Conservation (phyloP, 495 filamentous ascomycete genomes). For the Stereocaulon alpinum region DNA sequence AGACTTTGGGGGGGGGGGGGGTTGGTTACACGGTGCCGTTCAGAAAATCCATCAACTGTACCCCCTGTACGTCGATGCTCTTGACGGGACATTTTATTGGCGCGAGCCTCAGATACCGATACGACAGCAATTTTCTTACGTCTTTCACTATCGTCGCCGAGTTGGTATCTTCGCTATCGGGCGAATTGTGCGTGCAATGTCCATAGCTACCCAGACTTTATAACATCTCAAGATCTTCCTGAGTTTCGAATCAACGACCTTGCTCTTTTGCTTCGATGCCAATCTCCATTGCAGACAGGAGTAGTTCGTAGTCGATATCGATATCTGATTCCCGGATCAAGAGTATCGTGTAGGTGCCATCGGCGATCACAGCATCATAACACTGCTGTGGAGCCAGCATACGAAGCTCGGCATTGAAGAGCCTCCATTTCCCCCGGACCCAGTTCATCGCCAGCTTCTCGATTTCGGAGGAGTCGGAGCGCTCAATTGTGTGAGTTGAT, state of each 20-base stretch:
- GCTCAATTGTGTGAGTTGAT: background rate
- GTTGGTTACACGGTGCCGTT: too few relatives aligned
- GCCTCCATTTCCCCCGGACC: background rate
- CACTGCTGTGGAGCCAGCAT: background rate
- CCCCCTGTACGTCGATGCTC: too few relatives aligned
- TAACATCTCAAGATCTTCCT: background rate
- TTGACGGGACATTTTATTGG: too few relatives aligned
- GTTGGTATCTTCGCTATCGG: background rate
- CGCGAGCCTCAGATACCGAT: too few relatives aligned
- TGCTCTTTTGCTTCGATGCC: constrained; percentile 3
- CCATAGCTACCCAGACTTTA: background rate
- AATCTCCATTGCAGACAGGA: constrained; percentile 7
- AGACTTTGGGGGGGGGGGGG: too few relatives aligned
- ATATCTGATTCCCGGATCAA: constrained; percentile 6
- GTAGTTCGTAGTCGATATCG: constrained; percentile 2
- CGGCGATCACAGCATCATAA: background rate
- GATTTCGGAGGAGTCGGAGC: constrained; percentile 3
- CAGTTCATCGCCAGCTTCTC: constrained; percentile 1
- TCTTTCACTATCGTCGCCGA: too few relatives aligned
- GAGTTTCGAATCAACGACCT: background rate
- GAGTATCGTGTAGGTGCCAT: constrained; percentile 11
- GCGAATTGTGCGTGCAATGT: background rate
- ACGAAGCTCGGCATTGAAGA: constrained; percentile 5
- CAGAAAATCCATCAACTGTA: too few relatives aligned
- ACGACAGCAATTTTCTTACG: too few relatives aligned